Percentiles rank a stretch among this genome's conserved stretches.
These are phyloP conservation scores for Colletotrichum cereale DNA, from an alignment of 2,329 filamentous ascomycete genomes.

Conservation along the genomic window DNA sequence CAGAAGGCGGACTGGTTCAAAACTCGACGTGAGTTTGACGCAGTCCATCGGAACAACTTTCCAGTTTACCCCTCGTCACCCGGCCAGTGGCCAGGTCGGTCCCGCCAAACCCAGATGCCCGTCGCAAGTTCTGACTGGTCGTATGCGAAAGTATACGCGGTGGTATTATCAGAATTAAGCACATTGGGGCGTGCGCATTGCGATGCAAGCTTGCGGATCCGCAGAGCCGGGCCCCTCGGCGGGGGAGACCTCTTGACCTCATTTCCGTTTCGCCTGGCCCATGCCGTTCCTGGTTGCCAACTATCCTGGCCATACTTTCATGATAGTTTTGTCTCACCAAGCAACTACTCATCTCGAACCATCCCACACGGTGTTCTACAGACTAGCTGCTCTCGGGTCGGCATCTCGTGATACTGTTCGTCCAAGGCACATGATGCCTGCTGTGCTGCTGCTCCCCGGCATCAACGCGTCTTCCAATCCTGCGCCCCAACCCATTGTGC, in stretches of 20 bases:
- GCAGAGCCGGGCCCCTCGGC: constrained; percentile 8
- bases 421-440: not conserved
- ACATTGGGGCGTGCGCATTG: not conserved
- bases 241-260: constrained; percentile 7
- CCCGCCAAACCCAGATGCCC: not conserved
- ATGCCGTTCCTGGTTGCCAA: not conserved
- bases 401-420: not conserved
- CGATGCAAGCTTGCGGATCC: not conserved
- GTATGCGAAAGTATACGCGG: not conserved
- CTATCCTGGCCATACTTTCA: not conserved
- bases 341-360: not conserved
- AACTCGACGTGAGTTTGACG: not conserved
- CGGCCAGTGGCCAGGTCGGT: not conserved
- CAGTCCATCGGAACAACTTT: not conserved
- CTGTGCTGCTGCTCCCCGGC: not conserved
- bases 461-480: constrained; percentile 2
- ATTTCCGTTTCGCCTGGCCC: constrained; percentile 14
- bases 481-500: not conserved
- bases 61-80: not conserved
- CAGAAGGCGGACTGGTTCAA: not conserved
- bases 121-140: not conserved
- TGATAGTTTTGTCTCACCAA: not conserved
- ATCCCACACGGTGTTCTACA: constrained; percentile 11
- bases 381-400: constrained; percentile 8
- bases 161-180: not conserved